These are phyloP conservation scores for Penicillium atrosanguineum DNA, from an alignment of 495 filamentous ascomycete genomes.

Conservation along the genomic window DNA sequence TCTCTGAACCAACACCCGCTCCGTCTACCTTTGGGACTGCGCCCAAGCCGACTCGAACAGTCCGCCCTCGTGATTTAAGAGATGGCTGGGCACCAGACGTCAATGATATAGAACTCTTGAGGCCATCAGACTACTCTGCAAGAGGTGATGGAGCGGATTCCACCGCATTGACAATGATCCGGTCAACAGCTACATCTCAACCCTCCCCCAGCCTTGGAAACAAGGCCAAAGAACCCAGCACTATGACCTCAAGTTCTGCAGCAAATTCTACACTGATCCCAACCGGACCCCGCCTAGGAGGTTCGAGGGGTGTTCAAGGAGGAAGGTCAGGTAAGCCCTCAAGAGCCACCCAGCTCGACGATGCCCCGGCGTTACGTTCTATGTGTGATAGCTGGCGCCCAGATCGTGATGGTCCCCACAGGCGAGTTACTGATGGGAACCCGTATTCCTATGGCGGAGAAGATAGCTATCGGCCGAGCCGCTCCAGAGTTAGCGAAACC, in stretches of 20 bases:
- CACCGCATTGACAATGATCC: constrained; percentile 1
- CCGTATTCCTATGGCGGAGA: no score
- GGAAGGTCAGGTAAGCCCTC: background rate
- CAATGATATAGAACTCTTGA: constrained; percentile 36
- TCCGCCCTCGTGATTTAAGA: constrained; percentile 30
- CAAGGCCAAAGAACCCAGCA: background rate
- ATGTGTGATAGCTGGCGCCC: no score
- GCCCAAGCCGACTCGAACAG: constrained; percentile 22
- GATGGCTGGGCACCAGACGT: constrained; percentile 34
- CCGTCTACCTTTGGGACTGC: background rate
- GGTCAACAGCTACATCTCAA: background rate
- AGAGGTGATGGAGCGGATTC: constrained; percentile 4
- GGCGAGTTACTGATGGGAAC: no score
- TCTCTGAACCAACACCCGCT: background rate
- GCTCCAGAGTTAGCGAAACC: background rate
- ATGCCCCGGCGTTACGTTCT: background rate
- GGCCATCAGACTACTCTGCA: constrained; percentile 31
- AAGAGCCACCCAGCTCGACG: background rate
- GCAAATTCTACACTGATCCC: no score
- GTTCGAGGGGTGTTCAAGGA: background rate
- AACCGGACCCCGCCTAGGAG: no score
- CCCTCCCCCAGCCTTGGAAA: background rate
- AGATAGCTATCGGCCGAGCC: background rate
- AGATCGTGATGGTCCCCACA: no score
- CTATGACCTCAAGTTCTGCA: background rate